These are phyloP conservation scores for Dryas octopetala DNA, from an alignment of 306 rosid species.

Conservation along the genomic window DNA sequence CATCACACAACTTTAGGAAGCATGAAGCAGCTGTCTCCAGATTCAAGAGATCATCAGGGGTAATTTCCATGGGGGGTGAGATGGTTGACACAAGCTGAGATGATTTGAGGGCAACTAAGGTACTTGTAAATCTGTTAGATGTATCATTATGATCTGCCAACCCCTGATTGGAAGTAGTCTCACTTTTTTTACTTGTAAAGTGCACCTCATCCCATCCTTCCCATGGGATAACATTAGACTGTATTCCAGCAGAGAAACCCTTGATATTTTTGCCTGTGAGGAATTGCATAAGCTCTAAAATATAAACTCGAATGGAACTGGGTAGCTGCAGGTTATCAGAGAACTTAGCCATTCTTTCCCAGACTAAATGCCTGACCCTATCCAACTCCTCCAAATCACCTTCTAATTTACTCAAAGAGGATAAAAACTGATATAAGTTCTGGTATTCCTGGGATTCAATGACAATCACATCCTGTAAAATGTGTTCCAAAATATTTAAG, in stretches of 20 bases:
- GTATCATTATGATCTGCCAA: slow-evolving; percentile 55
- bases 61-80: slow-evolving; percentile 72
- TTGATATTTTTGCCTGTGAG: slow-evolving; percentile 66
- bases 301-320: slow-evolving; percentile 77
- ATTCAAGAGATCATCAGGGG: slow-evolving; percentile 61
- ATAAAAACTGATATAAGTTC: slow-evolving; percentile 61
- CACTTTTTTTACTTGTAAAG: slow-evolving; percentile 39
- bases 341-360: slow-evolving; percentile 87
- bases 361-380: slow-evolving; percentile 67
- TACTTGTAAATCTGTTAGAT: slow-evolving; percentile 75
- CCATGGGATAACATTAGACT: slow-evolving; percentile 71
- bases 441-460: slow-evolving; percentile 63
- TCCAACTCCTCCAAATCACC: slow-evolving; percentile 68
- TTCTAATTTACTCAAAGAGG: slow-evolving; percentile 87
- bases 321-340: slow-evolving; percentile 83
- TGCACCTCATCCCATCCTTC: slow-evolving; percentile 87
- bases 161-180: slow-evolving; percentile 46
- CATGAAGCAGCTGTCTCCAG: slow-evolving; percentile 71
- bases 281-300: slow-evolving; percentile 88
- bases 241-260: slow-evolving; percentile 73
- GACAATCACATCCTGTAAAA: slow-evolving; percentile 60
- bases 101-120: slow-evolving; percentile 90
- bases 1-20: slow-evolving; percentile 66
- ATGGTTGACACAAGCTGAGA: slow-evolving; percentile 75
- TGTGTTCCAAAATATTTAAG: slow-evolving; percentile 64